phyloP scores from a whole-genome alignment of 208 protist genomes.

The Leptomonas pyrrhocoris region DNA sequence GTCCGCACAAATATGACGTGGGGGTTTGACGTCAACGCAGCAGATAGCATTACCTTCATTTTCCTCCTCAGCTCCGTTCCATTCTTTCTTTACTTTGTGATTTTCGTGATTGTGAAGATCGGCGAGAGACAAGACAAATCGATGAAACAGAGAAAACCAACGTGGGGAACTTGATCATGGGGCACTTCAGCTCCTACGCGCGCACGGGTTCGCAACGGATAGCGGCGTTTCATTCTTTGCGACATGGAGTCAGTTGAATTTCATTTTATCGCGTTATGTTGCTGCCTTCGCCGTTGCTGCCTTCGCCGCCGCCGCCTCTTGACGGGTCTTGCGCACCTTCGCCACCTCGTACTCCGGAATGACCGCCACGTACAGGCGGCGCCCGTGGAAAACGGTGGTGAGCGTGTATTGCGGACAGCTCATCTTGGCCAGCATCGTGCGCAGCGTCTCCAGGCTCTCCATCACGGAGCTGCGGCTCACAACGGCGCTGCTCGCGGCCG shows the following conservation, averaged over 20 bases:
- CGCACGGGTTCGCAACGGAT: background rate
- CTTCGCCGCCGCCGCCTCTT: background rate
- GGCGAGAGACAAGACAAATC: background rate
- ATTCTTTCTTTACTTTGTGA: background rate
- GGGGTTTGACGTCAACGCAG: too few species aligned
- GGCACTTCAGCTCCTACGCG: background rate
- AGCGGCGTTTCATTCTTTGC: background rate
- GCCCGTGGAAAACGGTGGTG: conserved; percentile 62
- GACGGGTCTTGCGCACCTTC: conserved; percentile 41
- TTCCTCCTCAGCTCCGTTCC: background rate
- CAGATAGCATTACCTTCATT: too few species aligned
- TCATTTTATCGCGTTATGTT: background rate
- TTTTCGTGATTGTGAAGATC: background rate
- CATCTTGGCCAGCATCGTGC: conserved; percentile 78
- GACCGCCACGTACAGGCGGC: conserved; percentile 67
- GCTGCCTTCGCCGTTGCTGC: background rate
- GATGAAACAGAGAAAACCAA: background rate
- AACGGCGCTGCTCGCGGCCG: conserved; percentile 4
- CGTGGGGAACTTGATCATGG: background rate
- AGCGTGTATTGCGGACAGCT: conserved; percentile 87
- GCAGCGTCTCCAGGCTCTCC: conserved; percentile 45
- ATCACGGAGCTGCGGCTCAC: conserved; percentile 34
- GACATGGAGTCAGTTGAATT: too few species aligned
- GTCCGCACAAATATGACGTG: too few species aligned
- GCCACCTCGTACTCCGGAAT: conserved; percentile 85